Evolutionary conservation across 192 early-diverging fungal species (phyloP).

Genomic region (Phycomyces blakesleeanus): DNA sequence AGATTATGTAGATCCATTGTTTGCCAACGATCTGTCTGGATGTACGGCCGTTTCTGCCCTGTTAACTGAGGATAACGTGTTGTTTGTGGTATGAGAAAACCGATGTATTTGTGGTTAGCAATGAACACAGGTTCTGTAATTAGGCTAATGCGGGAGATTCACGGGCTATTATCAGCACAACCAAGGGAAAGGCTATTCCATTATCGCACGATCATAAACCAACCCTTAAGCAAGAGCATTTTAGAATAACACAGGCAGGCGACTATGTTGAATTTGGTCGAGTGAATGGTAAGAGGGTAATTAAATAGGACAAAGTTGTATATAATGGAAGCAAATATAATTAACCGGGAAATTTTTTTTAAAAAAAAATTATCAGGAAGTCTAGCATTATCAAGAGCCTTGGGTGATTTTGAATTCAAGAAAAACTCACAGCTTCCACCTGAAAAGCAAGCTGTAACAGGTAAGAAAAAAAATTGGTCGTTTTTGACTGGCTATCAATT

Average conservation of each 20-base stretch:
- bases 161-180: slow-evolving; percentile 75
- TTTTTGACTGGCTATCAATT: no score
- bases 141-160: slow-evolving; percentile 93
- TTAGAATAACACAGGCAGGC: slow-evolving; percentile 84
- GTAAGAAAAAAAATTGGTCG: slow-evolving; percentile 20
- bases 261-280: slow-evolving; percentile 98
- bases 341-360: no score
- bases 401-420: slow-evolving; percentile 99
- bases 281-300: slow-evolving; percentile 79
- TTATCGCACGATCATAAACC: slow-evolving; percentile 97
- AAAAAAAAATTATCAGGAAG: slow-evolving; percentile 75
- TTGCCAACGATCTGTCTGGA: slow-evolving; percentile 70
- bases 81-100: slow-evolving; percentile 23
- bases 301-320: no score
- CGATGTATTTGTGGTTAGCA: background rate
- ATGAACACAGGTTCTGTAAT: no score
- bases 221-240: slow-evolving; percentile 72
- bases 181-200: slow-evolving; percentile 65
- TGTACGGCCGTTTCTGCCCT: slow-evolving; percentile 80
- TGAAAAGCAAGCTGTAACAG: slow-evolving; percentile 93
- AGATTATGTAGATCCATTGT: slow-evolving; percentile 28
- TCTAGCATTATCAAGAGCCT: slow-evolving; percentile 91
- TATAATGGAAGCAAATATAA: no score
- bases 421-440: slow-evolving; percentile 65
- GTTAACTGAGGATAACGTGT: slow-evolving; percentile 21